Evolutionary conservation across 1,139 yeast genomes (phyloP), one percentile per base, ranked within the genome.

Genomic region (Hansenula lynferdii): DNA sequence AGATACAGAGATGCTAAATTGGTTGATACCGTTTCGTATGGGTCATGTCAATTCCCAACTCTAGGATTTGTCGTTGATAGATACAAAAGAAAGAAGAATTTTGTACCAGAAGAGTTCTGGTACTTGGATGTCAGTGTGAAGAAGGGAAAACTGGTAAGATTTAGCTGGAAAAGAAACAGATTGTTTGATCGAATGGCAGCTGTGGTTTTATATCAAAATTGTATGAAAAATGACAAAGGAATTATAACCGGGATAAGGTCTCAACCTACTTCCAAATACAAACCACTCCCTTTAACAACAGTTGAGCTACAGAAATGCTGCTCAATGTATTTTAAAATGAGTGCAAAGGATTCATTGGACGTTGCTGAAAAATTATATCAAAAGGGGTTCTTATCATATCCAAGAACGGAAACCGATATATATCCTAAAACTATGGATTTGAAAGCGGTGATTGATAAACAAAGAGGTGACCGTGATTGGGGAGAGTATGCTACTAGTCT

Each of bases 11-110:
- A 37, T 9, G 45, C 44, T 10, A 54, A 52, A n/a, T 31, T 24
- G 51, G 44, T 42, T 9, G 56, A 46, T 49, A 47, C 70, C 1
- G 65, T 81, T 0, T 86, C 96, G 1, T 90, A 89, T 57, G 97
- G 98, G 1, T 79, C 96, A 1, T 94, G 99, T 57, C 99, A 94
- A 57, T 92, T 92, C 51, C 99, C 99, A 2, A 92, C 98, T 0
- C 65, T 94, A 38, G 97, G 98, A 3, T 94, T 94, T 61, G 90
- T 94, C 1, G 97, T 92, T n/a, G 98, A 94, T 56, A 66, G 98
- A 43, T 89, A 81, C 57, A 79, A 79, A 44, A 67, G 96, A 40
- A 86, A 85, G 20, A 72, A 77, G 54, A 67, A 69, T 44, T 92
- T 92, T 57, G 64, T 71, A 5, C 74, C 86, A 0, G 97, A 94